Evolutionary conservation across 2,329 filamentous ascomycete genomes (phyloP), one percentile per base, ranked within the genome.

Genomic region (Hypoxylon sp.): DNA sequence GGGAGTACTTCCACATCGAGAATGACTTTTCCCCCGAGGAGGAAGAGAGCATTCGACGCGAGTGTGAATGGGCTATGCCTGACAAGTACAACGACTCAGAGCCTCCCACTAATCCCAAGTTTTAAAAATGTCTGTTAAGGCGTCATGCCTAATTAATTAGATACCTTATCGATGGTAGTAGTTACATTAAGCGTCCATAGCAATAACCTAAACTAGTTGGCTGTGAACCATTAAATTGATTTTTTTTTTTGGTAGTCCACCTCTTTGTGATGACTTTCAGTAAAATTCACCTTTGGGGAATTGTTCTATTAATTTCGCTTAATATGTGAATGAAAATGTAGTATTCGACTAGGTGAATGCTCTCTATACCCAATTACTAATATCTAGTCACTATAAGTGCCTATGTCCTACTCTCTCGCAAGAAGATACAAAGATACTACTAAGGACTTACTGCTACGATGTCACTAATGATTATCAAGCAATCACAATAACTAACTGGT

Each of bases 21-120:
- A 98, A 98, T 76, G 95, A 98, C 82, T 98, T 98, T 84, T 98
- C 95, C 0, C 93, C 94, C 2, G 95, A 98, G 82, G 95, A 98
- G 84, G 94, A 98, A 82, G 94, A 97, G 78, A 94, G 98, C 86
- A 98, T 95, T 72, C 90, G 92, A 63, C 87, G 91, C 5, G 92
- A 94, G 85, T 94, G 94, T 79, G 92, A 94, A 81, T 95, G 92
- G 92, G 92, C 92, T 54, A 22, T 31, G 14, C n/a, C 13, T 19
- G 17, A 9, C 8, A 42, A 19, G 3, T 42, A 10, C 9, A n/a
- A 42, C 3, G 5, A 5, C 8, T 19, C 9, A 8, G 9, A 42
- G 39, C 19, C 19, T 22, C 19, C 19, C 19, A 3, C 1, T 3
- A 1, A 22, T 22, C 19, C 19, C 19, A 22, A 22, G 19, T 22